Base-by-base conservation (phyloP, 371 early-diverging fungal genomes). In the Blastocladiella emersonii region DNA sequence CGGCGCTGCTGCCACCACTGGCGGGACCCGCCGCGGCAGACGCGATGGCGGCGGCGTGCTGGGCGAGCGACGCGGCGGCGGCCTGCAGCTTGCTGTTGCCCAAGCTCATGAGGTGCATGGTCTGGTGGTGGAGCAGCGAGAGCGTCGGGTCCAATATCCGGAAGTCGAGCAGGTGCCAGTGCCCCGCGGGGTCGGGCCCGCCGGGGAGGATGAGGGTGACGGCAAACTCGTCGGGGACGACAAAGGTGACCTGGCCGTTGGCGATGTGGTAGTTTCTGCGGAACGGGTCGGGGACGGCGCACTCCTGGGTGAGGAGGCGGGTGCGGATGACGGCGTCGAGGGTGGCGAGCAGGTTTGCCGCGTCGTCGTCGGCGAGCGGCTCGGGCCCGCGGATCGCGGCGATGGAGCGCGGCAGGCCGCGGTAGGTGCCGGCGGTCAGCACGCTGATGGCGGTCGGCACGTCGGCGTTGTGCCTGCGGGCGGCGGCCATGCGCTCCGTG, bases 361-460 rank as follows among this genome's bases (percentile, higher is more conserved):
- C 32, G 19, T 56, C 34, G 32, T 56, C 34, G 34, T 56, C 34
- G 32, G 17, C 17, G 17, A 56, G 32, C 10, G 32, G 32, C 21
- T 34, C 56, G 17, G 34, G 34, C n/a, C n/a, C n/a, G n/a, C n/a
- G n/a, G n/a, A n/a, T n/a, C n/a, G 25, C 19, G 25, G 25, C n/a
- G 39, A 30, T 25, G 19, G n/a, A 17, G 17, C n/a, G 17, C 19
- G 61, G 61, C 56, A 61, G 30, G 2, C 45, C 55, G 34, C 34
- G 57, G 34, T 61, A 61, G 45, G 35, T 41, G 13, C 61, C 61
- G 19, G 34, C 13, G 27, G 19, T 56, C 57, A 61, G 30, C 12
- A 61, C 56, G 34, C n/a, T 35, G 23, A 61, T 61, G 57, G 61
- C 61, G 61, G 34, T 61, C 55, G 57, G 19, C 17, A 61, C 56